These are phyloP conservation scores for Lactarius akahatsu DNA, from an alignment of 768 basidiomycete genomes.

Conservation along the genomic window DNA sequence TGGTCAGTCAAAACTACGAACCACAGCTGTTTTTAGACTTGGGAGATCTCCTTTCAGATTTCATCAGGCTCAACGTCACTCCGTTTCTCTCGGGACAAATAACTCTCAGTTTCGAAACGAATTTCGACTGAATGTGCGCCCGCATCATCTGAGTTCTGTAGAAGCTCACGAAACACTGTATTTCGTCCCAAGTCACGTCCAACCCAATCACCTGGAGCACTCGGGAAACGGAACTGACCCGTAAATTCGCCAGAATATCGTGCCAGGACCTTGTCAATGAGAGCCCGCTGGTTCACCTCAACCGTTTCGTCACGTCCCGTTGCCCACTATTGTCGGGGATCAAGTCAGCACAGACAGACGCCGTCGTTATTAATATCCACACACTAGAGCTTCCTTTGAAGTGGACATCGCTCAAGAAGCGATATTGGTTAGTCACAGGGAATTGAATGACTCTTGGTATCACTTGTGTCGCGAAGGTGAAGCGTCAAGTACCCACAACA, in stretches of 20 bases:
- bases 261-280: constrained; percentile 96
- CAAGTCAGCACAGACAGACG: neutral
- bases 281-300: constrained; percentile 92
- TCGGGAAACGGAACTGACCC: constrained; percentile 38
- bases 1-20: constrained; percentile 34
- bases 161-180: constrained; percentile 72
- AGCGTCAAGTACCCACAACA: neutral
- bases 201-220: neutral
- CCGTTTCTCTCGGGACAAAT: constrained; percentile 38
- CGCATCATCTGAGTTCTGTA: constrained; percentile 96
- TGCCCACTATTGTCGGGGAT: constrained; percentile 41
- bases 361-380: neutral
- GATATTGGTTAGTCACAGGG: no score
- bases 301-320: constrained; percentile 77
- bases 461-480: neutral
- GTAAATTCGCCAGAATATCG: constrained; percentile 96
- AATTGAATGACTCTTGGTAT: neutral
- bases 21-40: constrained; percentile 62
- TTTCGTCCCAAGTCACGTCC: neutral
- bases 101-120: constrained; percentile 66
- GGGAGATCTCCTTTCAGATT: constrained; percentile 41
- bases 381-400: constrained; percentile 22
- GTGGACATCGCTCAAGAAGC: constrained; percentile 8
- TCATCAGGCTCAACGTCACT: constrained; percentile 5
- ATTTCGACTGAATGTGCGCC: constrained; percentile 75